Evolutionary conservation across 768 basidiomycete species (phyloP).

Genomic region (Crepidotus variabilis): DNA sequence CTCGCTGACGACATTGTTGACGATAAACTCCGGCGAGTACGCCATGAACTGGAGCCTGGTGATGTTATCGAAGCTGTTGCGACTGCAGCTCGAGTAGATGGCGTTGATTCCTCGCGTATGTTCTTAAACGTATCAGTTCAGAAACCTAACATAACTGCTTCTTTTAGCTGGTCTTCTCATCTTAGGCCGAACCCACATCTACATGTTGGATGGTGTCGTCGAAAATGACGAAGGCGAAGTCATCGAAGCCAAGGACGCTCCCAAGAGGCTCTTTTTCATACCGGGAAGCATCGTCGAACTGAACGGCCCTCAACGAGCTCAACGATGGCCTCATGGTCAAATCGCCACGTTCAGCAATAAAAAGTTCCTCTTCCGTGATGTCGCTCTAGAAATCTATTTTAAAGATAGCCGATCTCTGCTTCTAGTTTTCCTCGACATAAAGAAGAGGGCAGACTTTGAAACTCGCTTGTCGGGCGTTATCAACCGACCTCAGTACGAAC

Average conservation of each 20-base stretch:
- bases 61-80: constrained; percentile 85
- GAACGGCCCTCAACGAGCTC: constrained; percentile 75
- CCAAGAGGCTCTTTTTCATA: constrained; percentile 74
- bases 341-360: constrained; percentile 76
- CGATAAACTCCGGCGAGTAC: constrained; percentile 83
- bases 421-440: constrained; percentile 72
- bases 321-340: constrained; percentile 80
- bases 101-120: constrained; percentile 89
- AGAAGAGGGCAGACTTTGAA: constrained; percentile 57
- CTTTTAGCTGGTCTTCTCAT: constrained; percentile 81
- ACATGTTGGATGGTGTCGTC: constrained; percentile 87
- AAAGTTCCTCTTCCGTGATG: constrained; percentile 86
- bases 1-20: constrained; percentile 78
- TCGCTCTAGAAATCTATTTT: constrained; percentile 93
- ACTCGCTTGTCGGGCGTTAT: constrained; percentile 49
- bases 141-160: not conserved
- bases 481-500: constrained; percentile 34
- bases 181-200: constrained; percentile 79
- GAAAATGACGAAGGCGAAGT: constrained; percentile 86
- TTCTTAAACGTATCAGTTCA: not conserved
- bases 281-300: constrained; percentile 83
- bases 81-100: constrained; percentile 84
- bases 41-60: constrained; percentile 84
- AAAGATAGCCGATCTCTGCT: constrained; percentile 87
- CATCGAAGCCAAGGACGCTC: constrained; percentile 84